Conservation (phyloP, 345 rosid species). For the Microthlaspi erraticum region DNA sequence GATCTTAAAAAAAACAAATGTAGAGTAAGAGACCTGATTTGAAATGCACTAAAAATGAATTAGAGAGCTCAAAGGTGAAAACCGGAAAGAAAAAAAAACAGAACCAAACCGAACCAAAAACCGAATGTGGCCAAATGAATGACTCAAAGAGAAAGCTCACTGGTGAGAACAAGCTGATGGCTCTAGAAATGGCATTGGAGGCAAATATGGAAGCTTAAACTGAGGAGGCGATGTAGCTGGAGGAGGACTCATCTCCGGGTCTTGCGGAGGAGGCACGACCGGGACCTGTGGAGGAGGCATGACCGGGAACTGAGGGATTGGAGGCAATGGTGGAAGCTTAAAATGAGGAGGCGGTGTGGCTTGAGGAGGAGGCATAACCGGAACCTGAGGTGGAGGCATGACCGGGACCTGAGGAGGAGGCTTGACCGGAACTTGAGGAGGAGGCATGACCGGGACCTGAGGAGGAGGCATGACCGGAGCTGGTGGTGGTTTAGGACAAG, state of each 20-base stretch:
- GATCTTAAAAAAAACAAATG: no score
- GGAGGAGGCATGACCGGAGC: constrained; percentile 43
- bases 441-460: constrained; percentile 34
- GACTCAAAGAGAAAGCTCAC: constrained; percentile 53
- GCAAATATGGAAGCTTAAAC: constrained; percentile 61
- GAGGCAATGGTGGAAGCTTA: constrained; percentile 59
- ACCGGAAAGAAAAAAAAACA: not conserved
- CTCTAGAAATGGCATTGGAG: constrained; percentile 60
- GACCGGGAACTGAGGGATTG: constrained; percentile 24
- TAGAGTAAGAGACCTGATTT: no score
- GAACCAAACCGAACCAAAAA: not conserved
- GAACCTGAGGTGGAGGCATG: no score
- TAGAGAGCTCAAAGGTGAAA: not conserved
- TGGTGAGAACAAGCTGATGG: constrained; percentile 81
- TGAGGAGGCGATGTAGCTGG: constrained; percentile 49
- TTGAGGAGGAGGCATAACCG: constrained; percentile 37
- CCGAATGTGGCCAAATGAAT: not conserved
- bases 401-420: constrained; percentile 17
- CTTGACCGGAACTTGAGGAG: constrained; percentile 24
- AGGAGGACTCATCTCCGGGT: constrained; percentile 15
- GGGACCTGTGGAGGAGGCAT: constrained; percentile 39
- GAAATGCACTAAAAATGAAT: not conserved
- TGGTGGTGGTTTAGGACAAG: constrained; percentile 57
- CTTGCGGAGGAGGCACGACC: constrained; percentile 38
- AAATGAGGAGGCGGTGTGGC: constrained; percentile 40